Evolutionary conservation across 164 flowering plant genomes (phyloP), one percentile per base, ranked within the genome.

Genomic region (Berberis vulgaris): DNA sequence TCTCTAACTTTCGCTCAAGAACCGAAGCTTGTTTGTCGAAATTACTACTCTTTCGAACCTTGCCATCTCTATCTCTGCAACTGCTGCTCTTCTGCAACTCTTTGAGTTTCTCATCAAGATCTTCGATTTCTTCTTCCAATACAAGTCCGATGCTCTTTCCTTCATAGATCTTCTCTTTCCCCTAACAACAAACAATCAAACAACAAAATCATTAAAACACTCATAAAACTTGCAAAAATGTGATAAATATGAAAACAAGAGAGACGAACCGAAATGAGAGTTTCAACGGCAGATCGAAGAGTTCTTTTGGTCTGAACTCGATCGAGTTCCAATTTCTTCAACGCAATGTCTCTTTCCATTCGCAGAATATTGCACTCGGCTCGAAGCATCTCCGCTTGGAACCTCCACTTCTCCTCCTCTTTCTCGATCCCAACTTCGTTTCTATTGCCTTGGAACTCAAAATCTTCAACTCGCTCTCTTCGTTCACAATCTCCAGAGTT

Each of bases 281-380:
- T 66, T 9, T 87, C 80, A 47, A 89, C 66, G 44, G 88, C 84
- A 11, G 89, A 82, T 55, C 72, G 69, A 43, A 89, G 69, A 45
- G 80, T 61, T 53, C 71, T 73, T 64, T 87, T 83, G 72, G 79
- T 67, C 58, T 74, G 73, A 53, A 67, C 73, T 65, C 79, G 74
- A 67, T 75, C 79, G 72, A 74, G 69, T 69, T 83, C 90, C 79
- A 84, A 5, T 66, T 89, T 87, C 83, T 79, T 84, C 69, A 79
- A 60, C 13, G 87, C 88, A 41, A 87, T 57, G 61, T 85, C 88
- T 57, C 85, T 85, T 66, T 92, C 93, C 85, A 80, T 78, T 72
- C 98, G 81, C 76, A 91, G 65, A 67, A 89, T 72, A 65, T 82
- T 80, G 64, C 98, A 91, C 66, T 89, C 96, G 3, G 96, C 96